These are phyloP conservation scores for Pseudocercospora musae DNA, from an alignment of 2,329 filamentous ascomycete genomes.

Conservation along the genomic window DNA sequence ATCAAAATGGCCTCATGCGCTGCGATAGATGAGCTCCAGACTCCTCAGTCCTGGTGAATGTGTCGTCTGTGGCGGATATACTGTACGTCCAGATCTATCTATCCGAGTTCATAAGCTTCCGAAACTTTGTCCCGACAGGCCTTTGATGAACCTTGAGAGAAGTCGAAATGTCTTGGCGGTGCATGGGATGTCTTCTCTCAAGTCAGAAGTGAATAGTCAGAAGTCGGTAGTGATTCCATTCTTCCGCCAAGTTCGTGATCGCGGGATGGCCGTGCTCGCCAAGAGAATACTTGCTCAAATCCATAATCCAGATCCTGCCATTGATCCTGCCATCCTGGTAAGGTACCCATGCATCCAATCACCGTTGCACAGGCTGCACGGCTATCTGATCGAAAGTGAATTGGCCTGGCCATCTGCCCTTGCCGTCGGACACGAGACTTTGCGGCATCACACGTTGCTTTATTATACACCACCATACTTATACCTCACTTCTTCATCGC, in stretches of 20 bases:
- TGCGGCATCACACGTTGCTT: not conserved
- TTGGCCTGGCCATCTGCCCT: not conserved
- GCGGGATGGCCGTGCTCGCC: not conserved
- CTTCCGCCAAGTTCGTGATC: not conserved
- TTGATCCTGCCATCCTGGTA: too few species aligned
- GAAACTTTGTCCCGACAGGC: not conserved
- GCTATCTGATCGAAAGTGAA: too few species aligned
- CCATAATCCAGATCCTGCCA: too few species aligned
- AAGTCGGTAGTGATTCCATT: not conserved
- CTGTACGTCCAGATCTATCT: not conserved
- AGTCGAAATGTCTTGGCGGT: not conserved
- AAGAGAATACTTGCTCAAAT: too few species aligned
- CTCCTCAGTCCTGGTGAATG: not conserved
- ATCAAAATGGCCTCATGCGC: not conserved
- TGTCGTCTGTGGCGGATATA: not conserved
- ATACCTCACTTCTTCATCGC: slow-evolving; percentile 3
- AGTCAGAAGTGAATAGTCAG: too few species aligned
- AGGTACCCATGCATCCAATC: not conserved
- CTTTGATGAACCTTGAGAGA: not conserved
- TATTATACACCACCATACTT: too few species aligned
- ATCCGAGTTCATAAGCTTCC: too few species aligned
- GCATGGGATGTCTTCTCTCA: not conserved
- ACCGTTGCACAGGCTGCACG: too few species aligned
- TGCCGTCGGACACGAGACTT: not conserved
- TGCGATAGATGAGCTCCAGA: not conserved